phyloP scores from a whole-genome alignment of 164 flowering plant species.

The Vitis rotundifolia region DNA sequence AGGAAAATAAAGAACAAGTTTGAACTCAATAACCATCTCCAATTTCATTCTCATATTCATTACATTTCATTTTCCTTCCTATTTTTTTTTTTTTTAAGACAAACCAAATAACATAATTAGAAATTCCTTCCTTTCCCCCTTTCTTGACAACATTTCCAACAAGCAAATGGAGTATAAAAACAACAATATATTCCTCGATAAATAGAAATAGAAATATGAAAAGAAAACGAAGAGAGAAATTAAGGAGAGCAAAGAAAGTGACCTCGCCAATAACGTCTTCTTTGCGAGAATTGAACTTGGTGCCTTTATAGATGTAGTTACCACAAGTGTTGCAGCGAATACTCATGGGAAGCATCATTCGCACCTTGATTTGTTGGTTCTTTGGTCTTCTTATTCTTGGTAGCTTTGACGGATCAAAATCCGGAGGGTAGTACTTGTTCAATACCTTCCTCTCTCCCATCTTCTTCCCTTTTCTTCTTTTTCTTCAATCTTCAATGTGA shows the following conservation, averaged over 20 bases:
- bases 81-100: too few species aligned
- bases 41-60: too few species aligned
- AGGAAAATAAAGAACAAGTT: too few species aligned
- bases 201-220: neutral
- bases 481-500: neutral
- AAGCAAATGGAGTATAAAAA: neutral
- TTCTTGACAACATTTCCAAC: too few species aligned
- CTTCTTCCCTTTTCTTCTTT: neutral
- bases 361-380: constrained; percentile 87
- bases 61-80: too few species aligned
- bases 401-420: constrained; percentile 87
- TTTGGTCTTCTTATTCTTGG: constrained; percentile 68
- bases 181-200: neutral
- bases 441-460: constrained; percentile 93
- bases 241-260: constrained; percentile 1
- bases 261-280: constrained; percentile 92
- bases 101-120: too few species aligned
- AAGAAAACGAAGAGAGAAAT: neutral
- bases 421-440: constrained; percentile 96
- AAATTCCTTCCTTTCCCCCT: too few species aligned
- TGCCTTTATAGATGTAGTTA: constrained; percentile 85
- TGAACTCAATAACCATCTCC: too few species aligned
- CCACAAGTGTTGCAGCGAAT: constrained; percentile 85
- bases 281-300: constrained; percentile 89
- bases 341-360: constrained; percentile 98